phyloP scores from a whole-genome alignment of 139 green algal genomes.

The Chlorella sp. region DNA sequence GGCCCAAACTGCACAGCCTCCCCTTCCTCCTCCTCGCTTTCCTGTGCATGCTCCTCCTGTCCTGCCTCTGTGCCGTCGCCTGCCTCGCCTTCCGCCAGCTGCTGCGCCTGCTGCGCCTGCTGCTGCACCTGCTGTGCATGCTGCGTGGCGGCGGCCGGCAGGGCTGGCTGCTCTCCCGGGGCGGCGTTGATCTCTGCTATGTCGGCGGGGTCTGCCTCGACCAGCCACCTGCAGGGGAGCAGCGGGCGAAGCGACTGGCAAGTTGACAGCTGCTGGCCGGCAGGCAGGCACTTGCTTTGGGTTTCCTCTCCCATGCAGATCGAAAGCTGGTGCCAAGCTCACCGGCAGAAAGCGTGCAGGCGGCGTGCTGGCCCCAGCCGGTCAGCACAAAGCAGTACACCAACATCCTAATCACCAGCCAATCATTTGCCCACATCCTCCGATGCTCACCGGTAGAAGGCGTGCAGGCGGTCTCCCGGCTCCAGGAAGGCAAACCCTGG shows the following conservation, averaged over 20 bases:
- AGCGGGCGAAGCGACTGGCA: too few relatives aligned
- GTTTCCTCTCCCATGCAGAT: too few relatives aligned
- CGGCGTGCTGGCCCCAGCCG: too few relatives aligned
- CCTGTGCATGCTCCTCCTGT: neutral
- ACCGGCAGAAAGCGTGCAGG: too few relatives aligned
- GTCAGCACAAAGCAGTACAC: too few relatives aligned
- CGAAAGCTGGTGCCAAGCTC: too few relatives aligned
- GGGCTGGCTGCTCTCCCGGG: neutral
- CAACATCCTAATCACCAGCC: too few relatives aligned
- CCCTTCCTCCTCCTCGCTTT: neutral
- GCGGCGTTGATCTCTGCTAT: slow-evolving; percentile 42
- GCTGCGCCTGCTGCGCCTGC: neutral
- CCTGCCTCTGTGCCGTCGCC: too few relatives aligned
- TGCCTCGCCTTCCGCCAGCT: neutral
- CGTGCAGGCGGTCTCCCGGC: slow-evolving; percentile 47
- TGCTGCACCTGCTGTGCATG: neutral
- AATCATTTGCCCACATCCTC: too few relatives aligned
- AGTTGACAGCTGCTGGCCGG: too few relatives aligned
- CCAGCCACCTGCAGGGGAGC: slow-evolving; percentile 55
- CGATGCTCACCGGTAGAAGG: slow-evolving; percentile 64
- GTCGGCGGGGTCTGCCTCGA: slow-evolving; percentile 47
- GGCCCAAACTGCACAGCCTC: slow-evolving; percentile 16
- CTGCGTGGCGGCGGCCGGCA: neutral
- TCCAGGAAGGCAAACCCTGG: slow-evolving; percentile 69
- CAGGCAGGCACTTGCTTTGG: too few relatives aligned